Base-by-base conservation (phyloP, 257 asterid genomes). In the Rubia yunnanensis region DNA sequence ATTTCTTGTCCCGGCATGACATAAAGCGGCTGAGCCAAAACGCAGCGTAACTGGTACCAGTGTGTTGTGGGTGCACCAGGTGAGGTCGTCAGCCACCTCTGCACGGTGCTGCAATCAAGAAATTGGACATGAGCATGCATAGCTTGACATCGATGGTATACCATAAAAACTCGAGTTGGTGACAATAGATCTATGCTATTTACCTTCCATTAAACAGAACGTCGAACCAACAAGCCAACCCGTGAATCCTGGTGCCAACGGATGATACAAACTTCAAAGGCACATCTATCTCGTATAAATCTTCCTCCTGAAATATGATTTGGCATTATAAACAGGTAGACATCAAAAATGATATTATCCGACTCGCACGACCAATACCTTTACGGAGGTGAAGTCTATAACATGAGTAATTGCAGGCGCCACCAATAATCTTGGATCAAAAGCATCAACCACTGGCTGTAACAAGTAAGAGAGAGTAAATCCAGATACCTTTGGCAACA, bases 1-100 rank as follows among this genome's bases (percentile, higher is more conserved):
- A 94, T 91, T 74, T 94, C 98, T 84, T 91, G 99, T 55, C 98
- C 99, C 49, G 95, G 89, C 98, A 91, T 94, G 65, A 91, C 99
- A 71, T 94, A 94, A 65, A 94, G 81, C 28, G 99, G 99, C 74
- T 94, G 99, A 65, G 91, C 53, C 32, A 94, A 78, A 65, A 94
- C 98, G 73, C 99, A 94, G 17, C 99, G 95, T 59, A 94, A 87
- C 77, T 94, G 99, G 78, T 94, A 94, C 99, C 99, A 94, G 71
- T 94, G 99, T 3, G 99, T 94, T 36, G 98, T 94, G 35, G 92
- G 95, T 15, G 96, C 89, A 36, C 99, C 98, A 46, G 99, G 99
- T 72, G 95, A 95, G 66, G 99, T 94, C 71, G 85, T 88, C 68
- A 94, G 89, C 98, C 98, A 94, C 80, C 99, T 81, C 73, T 80